Base-by-base conservation (phyloP, 2,329 filamentous ascomycete genomes). In the Simplicillium sp. region DNA sequence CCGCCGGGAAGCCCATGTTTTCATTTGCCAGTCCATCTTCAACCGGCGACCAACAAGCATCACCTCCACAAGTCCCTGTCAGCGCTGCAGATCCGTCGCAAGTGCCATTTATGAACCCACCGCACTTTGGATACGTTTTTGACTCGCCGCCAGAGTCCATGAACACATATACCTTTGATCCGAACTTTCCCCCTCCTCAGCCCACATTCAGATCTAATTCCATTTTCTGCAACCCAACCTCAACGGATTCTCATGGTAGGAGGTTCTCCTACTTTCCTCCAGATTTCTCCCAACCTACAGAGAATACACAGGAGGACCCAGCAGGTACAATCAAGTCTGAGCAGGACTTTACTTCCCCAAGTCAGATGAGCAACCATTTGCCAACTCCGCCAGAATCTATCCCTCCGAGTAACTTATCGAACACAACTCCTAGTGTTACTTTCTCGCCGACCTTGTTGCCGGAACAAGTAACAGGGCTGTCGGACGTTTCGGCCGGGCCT, bases 181-280 rank as follows among this genome's bases (percentile, higher is more conserved):
- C 60, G 37, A 62, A 63, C 36, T 64, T 63, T 40, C 50, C 65
- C 45, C 55, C 62, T 42, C 50, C 61, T 33, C 76, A 70, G 35
- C 77, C 68, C 1, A 71, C 68, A 3, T 82, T 82, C 58, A 70
- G 79, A 40, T 81, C 78, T 9, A 80, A 80, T 52, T 82, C 79
- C 2, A 82, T 82, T 44, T 82, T 82, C 56, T 65, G 71, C 47
- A 76, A 73, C 43, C 77, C 77, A 6, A 67, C 71, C 1, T 68
- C 67, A 14, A 70, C 65, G 5, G 73, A 77, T 44, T 62, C 62
- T 8, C 67, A 63, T 33, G 76, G 77, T 7, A 69, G 77, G 16
- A 66, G 77, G 7, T 77, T 79, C 46, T 81, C 77, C 13, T 78
- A 80, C 49, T 81, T 81, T 47, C 76, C 79, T 9, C 78, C 78